Evolutionary conservation across 495 filamentous ascomycete genomes (phyloP).

Genomic region (Jackrogersella minutella): DNA sequence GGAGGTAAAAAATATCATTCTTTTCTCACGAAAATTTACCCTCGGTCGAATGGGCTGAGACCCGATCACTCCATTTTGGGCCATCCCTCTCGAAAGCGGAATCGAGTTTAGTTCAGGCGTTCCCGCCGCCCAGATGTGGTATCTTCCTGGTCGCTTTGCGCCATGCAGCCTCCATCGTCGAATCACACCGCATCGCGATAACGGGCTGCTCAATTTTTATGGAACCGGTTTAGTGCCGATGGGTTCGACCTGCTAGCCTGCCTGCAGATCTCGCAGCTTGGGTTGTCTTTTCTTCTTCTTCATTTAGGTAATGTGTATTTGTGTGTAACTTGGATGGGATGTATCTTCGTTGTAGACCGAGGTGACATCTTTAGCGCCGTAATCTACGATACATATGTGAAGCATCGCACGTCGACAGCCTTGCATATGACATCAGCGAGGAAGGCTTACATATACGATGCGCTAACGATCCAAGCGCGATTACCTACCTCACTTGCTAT

Average conservation of each 20-base stretch:
- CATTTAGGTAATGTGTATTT: not conserved
- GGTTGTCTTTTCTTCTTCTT: not conserved
- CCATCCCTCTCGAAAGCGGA: not conserved
- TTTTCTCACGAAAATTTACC: not conserved
- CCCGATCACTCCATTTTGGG: no score
- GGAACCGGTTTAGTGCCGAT: not conserved
- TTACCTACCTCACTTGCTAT: no score
- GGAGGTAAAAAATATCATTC: no score
- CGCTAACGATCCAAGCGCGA: no score
- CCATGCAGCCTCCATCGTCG: slow-evolving; percentile 19
- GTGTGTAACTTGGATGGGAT: not conserved
- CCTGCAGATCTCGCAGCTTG: not conserved
- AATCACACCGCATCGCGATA: slow-evolving; percentile 27
- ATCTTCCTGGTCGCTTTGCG: not conserved
- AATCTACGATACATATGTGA: no score
- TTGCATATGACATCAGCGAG: no score
- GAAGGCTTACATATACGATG: no score
- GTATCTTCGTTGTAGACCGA: no score
- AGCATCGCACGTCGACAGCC: no score
- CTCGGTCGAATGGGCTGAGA: slow-evolving; percentile 25
- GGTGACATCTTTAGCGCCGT: no score
- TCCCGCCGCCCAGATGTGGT: not conserved
- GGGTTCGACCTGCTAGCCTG: not conserved
- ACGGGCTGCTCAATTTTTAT: not conserved
- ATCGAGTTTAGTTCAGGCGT: slow-evolving; percentile 2